phyloP scores from a whole-genome alignment of 1,284 basidiomycete species.

The Agaricales sp. region DNA sequence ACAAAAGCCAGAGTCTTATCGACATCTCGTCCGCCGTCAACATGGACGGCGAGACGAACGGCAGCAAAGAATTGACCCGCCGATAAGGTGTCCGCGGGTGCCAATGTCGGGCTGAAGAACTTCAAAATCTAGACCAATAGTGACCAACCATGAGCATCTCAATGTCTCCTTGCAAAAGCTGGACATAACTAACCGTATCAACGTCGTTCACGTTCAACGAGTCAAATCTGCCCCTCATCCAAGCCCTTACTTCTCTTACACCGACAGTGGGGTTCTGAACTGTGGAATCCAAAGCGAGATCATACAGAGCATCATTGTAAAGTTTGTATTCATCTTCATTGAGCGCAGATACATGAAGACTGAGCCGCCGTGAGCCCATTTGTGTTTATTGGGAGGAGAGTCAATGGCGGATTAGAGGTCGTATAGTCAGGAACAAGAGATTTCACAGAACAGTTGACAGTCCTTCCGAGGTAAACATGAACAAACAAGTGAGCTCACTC shows the following conservation, averaged over 20 bases:
- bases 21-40: slow-evolving; percentile 44
- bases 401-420: background rate
- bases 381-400: background rate
- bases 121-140: slow-evolving; percentile 43
- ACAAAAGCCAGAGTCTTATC: slow-evolving; percentile 58
- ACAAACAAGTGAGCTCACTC: too few relatives aligned
- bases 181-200: slow-evolving; percentile 37
- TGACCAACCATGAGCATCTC: slow-evolving; percentile 4
- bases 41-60: slow-evolving; percentile 53
- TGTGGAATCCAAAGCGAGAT: slow-evolving; percentile 34
- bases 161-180: slow-evolving; percentile 5
- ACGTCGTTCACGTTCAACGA: slow-evolving; percentile 39
- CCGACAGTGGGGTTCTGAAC: slow-evolving; percentile 33
- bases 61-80: slow-evolving; percentile 71
- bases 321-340: slow-evolving; percentile 58
- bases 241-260: slow-evolving; percentile 59
- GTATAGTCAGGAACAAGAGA: too few relatives aligned
- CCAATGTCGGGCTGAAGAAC: slow-evolving; percentile 45
- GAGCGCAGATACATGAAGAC: slow-evolving; percentile 63
- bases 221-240: slow-evolving; percentile 61
- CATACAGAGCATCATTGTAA: slow-evolving; percentile 49
- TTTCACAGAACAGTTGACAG: too few relatives aligned
- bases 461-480: too few relatives aligned
- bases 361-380: slow-evolving; percentile 35
- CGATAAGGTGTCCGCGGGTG: slow-evolving; percentile 38